Base-by-base conservation (phyloP, 1,284 basidiomycete species). In the Pseudozyma hubeiensis region DNA sequence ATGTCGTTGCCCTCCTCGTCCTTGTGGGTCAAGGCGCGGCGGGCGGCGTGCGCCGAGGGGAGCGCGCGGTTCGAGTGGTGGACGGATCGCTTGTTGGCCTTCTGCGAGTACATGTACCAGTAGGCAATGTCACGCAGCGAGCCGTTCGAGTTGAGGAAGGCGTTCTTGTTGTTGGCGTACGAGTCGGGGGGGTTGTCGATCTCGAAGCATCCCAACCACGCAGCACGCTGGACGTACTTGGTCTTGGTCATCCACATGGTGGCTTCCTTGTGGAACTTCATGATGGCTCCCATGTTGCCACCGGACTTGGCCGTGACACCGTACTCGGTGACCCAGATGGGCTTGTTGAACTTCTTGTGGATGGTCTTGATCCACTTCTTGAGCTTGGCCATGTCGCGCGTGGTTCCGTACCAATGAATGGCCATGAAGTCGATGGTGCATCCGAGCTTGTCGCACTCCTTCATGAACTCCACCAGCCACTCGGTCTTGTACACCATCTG, bases 311-410 rank as follows among this genome's bases (percentile, higher is more conserved):
- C 37, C 30, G 81, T 83, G 53, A 83, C 49, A 55, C 82, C 82
- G 70, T 76, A 82, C 75, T 84, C 82, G 50, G 81, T 82, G 50
- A 84, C 54, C 82, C 82, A 84, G 62, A 84, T 70, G 57, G 75
- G 77, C 57, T 70, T 58, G 50, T 71, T 63, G 67, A 75, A 80
- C 16, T 53, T 58, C 14, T 64, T 68, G 76, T 79, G 70, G 30
- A 81, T 68, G 43, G 65, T 65, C 53, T 69, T 51, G 61, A 83
- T 47, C 77, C 75, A 83, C 43, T 58, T 60, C 49, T 79, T 79
- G 48, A 83, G 65, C 6, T 59, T 47, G 37, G 47, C 64, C 39
- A 80, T 57, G 66, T 83, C 79, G n/a, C 59, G 44, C 43, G 50
- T 66, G 40, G 77, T 68, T 40, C 81, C 81, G 74, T 84, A 84